Evolutionary conservation across 1,284 basidiomycete species (phyloP).

Genomic region (Microbotryum scabiosae): DNA sequence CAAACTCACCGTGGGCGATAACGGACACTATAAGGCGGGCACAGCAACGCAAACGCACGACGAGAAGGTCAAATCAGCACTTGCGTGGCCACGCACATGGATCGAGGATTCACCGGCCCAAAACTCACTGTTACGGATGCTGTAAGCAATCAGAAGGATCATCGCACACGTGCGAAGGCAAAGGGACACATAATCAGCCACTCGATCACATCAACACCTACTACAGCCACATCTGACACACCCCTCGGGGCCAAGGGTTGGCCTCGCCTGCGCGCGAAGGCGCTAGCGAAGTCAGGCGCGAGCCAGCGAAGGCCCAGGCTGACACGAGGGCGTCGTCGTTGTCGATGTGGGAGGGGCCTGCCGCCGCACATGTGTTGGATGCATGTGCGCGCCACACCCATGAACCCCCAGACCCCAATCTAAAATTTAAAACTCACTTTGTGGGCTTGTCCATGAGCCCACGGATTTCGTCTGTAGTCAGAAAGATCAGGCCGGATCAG

Average conservation of each 20-base stretch:
- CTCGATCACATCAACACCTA: too few species aligned
- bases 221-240: too few species aligned
- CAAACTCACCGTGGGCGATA: slow-evolving; percentile 41
- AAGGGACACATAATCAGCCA: too few species aligned
- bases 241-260: background rate
- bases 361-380: too few species aligned
- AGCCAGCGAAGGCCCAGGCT: background rate
- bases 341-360: too few species aligned
- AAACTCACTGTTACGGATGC: slow-evolving; percentile 32
- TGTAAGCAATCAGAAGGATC: background rate
- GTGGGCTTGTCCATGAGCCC: slow-evolving; percentile 35
- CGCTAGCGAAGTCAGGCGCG: background rate
- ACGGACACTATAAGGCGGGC: slow-evolving; percentile 26
- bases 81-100: background rate
- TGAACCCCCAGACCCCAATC: too few species aligned
- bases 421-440: slow-evolving; percentile 15
- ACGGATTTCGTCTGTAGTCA: slow-evolving; percentile 33
- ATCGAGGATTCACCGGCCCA: too few species aligned
- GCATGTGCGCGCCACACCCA: too few species aligned
- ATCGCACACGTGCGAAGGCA: too few species aligned
- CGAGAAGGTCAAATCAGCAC: background rate
- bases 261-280: background rate
- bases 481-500: background rate
- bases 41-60: background rate
- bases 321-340: too few species aligned